Percentiles rank a stretch among this genome's conserved stretches.
Evolutionary conservation across 2,329 filamentous ascomycete species (phyloP).

Genomic region (Microsporum audouinii): DNA sequence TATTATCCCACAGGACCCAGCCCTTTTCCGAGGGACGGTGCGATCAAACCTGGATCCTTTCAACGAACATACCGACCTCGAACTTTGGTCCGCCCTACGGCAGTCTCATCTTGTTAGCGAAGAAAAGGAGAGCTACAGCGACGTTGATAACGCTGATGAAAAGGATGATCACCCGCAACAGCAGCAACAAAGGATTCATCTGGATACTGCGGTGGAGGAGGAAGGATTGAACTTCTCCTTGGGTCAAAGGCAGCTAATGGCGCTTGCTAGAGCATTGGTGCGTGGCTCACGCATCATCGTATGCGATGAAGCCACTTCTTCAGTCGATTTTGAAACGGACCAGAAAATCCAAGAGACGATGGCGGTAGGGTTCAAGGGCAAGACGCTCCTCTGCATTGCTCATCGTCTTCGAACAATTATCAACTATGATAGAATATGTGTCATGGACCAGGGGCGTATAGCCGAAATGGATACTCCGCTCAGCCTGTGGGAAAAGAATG

Average conservation of each 20-base stretch:
- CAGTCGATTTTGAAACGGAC: constrained; percentile 92
- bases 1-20: constrained; percentile 38
- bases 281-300: constrained; percentile 83
- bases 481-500: constrained; percentile 57
- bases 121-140: constrained; percentile 39
- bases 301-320: constrained; percentile 89
- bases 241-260: constrained; percentile 91
- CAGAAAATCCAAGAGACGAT: constrained; percentile 90
- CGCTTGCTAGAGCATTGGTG: constrained; percentile 79
- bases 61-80: constrained; percentile 35
- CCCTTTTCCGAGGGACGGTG: constrained; percentile 35
- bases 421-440: constrained; percentile 86
- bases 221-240: constrained; percentile 94
- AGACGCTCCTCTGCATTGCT: constrained; percentile 84
- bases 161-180: constrained; percentile 4
- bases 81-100: constrained; percentile 38
- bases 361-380: constrained; percentile 68
- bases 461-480: constrained; percentile 73
- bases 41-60: constrained; percentile 38
- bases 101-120: constrained; percentile 37
- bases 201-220: constrained; percentile 80
- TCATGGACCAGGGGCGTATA: constrained; percentile 84
- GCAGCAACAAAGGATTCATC: constrained; percentile 50
- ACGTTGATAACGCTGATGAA: constrained; percentile 18
- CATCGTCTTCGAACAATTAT: constrained; percentile 88